A percentile compares a stretch with the other conserved stretches of the same genome.
Conservation (phyloP, 2,329 filamentous ascomycete species). For the Trichoderma koningiopsis region DNA sequence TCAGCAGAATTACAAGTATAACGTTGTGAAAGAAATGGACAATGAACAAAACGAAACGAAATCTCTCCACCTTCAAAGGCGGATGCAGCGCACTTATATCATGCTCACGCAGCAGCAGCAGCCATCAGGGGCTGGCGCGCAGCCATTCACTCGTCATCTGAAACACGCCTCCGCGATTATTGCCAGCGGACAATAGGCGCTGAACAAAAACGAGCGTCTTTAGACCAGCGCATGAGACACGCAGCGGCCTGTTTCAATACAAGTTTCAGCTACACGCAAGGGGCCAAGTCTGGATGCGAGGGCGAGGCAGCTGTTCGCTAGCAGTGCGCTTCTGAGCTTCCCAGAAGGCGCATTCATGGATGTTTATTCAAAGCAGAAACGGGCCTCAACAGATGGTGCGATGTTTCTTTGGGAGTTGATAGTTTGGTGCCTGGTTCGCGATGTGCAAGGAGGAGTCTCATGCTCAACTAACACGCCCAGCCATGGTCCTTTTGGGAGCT, state of each 20-base stretch:
- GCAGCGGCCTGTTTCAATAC: neutral
- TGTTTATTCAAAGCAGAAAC: neutral
- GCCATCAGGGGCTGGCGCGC: neutral
- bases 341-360: neutral
- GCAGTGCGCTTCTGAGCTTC: neutral
- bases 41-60: neutral
- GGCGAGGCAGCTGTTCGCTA: neutral
- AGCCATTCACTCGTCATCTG: neutral
- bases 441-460: neutral
- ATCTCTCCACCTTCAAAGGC: neutral
- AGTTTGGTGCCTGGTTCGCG: neutral
- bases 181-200: neutral
- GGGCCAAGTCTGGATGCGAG: neutral
- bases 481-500: neutral
- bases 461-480: neutral
- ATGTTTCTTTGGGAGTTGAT: neutral
- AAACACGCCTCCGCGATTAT: neutral
- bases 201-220: neutral
- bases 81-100: conserved; percentile 5
- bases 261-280: conserved; percentile 12
- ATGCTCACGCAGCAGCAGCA: neutral
- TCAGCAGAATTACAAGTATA: neutral
- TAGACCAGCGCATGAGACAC: conserved; percentile 10
- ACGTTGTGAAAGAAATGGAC: neutral
- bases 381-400: neutral